These are phyloP conservation scores for Pseudogymnoascus sp. DNA, from an alignment of 2,329 filamentous ascomycete species.

Conservation along the genomic window DNA sequence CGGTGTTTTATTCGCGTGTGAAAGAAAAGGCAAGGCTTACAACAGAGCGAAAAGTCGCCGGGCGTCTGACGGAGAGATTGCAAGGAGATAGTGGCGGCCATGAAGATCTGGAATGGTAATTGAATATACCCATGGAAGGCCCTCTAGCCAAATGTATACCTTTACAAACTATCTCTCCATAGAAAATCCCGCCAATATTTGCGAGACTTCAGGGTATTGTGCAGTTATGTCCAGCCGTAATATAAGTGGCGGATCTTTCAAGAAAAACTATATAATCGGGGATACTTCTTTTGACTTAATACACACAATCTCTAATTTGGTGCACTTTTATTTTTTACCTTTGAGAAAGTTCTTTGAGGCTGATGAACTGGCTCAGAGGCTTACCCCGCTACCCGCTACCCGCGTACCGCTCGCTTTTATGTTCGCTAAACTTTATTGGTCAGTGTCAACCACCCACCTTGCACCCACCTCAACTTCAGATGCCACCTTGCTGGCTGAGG, in stretches of 20 bases:
- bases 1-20: conserved; percentile 75
- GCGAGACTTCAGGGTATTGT: not conserved
- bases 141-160: not conserved
- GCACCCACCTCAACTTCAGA: conserved; percentile 4
- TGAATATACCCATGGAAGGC: not conserved
- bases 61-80: conserved; percentile 35
- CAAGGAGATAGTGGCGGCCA: conserved; percentile 25
- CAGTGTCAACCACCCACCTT: not conserved
- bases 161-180: not conserved
- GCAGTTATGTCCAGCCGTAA: not conserved
- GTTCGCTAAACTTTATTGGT: conserved; percentile 3
- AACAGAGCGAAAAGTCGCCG: conserved; percentile 32
- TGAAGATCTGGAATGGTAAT: conserved; percentile 26
- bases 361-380: not conserved
- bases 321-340: not conserved
- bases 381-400: not conserved
- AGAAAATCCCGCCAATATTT: not conserved
- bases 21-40: conserved; percentile 46
- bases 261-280: not conserved
- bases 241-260: not conserved
- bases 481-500: conserved; percentile 8
- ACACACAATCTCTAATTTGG: not conserved
- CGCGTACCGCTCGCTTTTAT: no score
- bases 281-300: not conserved
- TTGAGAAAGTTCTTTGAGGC: not conserved